A percentile compares a stretch with the other conserved stretches of the same genome.
These are phyloP conservation scores for Colletotrichum liaoningense DNA, from an alignment of 2,329 filamentous ascomycete genomes.

Conservation along the genomic window DNA sequence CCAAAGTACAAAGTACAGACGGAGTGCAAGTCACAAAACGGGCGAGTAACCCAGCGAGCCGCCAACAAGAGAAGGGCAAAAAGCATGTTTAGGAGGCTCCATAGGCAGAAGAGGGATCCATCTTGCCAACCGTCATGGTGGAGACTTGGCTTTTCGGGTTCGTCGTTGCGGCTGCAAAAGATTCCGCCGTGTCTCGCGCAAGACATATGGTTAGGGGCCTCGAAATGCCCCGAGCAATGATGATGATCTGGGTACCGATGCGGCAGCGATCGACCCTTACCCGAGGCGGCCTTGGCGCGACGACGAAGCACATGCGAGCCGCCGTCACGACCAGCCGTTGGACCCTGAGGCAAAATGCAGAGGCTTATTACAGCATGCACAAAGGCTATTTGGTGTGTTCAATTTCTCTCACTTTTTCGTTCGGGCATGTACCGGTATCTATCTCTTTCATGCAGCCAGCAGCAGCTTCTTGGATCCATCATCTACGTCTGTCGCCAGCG, in stretches of 20 bases:
- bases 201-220: slow-evolving; percentile 8
- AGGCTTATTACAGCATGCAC: neutral
- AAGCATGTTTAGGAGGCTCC: slow-evolving; percentile 1
- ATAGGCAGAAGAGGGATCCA: slow-evolving; percentile 2
- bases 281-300: slow-evolving; percentile 21
- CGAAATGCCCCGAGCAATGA: slow-evolving; percentile 20
- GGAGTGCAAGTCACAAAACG: slow-evolving; percentile 1
- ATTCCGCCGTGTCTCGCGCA: slow-evolving; percentile 10
- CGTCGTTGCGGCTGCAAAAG: slow-evolving; percentile 22
- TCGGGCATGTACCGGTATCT: too few species aligned
- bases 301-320: slow-evolving; percentile 29
- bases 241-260: slow-evolving; percentile 22
- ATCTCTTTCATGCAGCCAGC: neutral
- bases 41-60: slow-evolving; percentile 17
- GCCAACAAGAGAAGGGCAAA: slow-evolving; percentile 7
- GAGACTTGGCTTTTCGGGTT: slow-evolving; percentile 15
- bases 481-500: neutral
- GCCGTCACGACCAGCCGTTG: slow-evolving; percentile 24
- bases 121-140: slow-evolving; percentile 29
- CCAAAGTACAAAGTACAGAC: neutral
- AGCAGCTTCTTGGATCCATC: neutral
- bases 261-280: slow-evolving; percentile 31
- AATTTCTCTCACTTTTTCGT: neutral
- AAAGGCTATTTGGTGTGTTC: neutral
- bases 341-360: slow-evolving; percentile 21